phyloP scores from a whole-genome alignment of 2,329 filamentous ascomycete genomes.

The Acephala macrosclerotiorum region DNA sequence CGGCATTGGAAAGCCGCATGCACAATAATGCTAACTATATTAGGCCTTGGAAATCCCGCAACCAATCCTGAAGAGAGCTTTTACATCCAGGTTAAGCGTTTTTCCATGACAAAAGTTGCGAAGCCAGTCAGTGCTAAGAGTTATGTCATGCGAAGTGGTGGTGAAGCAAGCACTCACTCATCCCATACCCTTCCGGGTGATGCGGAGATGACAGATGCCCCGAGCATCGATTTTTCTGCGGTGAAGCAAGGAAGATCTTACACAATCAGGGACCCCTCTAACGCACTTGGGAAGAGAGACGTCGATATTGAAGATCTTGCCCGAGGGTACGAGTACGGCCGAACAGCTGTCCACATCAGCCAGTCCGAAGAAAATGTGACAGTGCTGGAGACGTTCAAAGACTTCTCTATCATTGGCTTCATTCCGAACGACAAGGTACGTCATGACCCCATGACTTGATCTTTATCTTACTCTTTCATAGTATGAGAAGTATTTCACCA shows the following conservation, averaged over 20 bases:
- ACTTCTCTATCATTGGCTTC: conserved; percentile 87
- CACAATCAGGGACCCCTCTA: conserved; percentile 76
- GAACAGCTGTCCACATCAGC: conserved; percentile 88
- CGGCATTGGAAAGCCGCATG: background rate
- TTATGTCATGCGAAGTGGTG: conserved; percentile 63
- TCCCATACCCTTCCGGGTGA: conserved; percentile 54
- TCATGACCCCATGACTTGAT: background rate
- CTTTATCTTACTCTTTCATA: conserved; percentile 45
- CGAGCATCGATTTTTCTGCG: conserved; percentile 60
- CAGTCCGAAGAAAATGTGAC: conserved; percentile 88
- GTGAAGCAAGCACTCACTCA: conserved; percentile 59
- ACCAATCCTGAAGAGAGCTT: conserved; percentile 74
- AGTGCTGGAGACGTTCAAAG: conserved; percentile 79
- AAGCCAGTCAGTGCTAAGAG: conserved; percentile 78
- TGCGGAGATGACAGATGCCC: conserved; percentile 51
- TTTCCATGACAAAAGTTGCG: conserved; percentile 84
- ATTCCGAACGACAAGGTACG: conserved; percentile 73
- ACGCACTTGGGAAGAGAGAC: conserved; percentile 78
- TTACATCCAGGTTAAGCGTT: conserved; percentile 87
- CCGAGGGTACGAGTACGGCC: conserved; percentile 94
- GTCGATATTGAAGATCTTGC: conserved; percentile 83
- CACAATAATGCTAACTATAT: background rate
- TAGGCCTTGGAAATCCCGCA: conserved; percentile 76
- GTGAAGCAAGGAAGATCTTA: conserved; percentile 85
- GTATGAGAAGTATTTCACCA: conserved; percentile 85